These are phyloP conservation scores for Aspergillus hiratsukae DNA, from an alignment of 2,329 filamentous ascomycete genomes.

Conservation along the genomic window DNA sequence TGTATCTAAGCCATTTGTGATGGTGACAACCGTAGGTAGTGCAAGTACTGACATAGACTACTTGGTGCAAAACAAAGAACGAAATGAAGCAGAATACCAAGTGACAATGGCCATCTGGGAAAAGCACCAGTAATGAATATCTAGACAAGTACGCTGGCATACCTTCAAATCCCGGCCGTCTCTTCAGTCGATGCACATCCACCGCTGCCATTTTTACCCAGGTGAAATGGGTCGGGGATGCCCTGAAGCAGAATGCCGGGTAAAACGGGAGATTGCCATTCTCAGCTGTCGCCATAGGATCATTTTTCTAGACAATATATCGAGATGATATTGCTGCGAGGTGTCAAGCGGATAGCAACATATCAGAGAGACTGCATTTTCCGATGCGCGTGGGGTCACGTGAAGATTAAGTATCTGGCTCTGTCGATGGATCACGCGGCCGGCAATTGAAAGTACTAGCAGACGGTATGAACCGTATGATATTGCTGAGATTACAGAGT, in stretches of 20 bases:
- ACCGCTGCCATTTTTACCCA: conserved; percentile 59
- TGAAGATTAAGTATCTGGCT: not conserved
- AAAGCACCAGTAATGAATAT: not conserved
- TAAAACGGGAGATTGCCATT: conserved; percentile 43
- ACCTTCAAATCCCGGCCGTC: conserved; percentile 50
- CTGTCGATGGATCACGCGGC: no score
- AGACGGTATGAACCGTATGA: not conserved
- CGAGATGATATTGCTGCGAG: not conserved
- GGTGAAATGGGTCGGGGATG: conserved; percentile 57
- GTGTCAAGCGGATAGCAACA: not conserved
- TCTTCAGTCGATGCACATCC: conserved; percentile 51
- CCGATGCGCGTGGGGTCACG: not conserved
- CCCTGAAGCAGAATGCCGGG: conserved; percentile 56
- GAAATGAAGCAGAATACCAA: not conserved
- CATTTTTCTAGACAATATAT: conserved; percentile 16
- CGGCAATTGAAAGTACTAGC: no score
- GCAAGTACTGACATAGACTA: not conserved
- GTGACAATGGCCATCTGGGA: not conserved
- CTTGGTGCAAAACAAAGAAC: not conserved
- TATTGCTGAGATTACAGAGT: not conserved
- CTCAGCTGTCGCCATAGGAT: conserved; percentile 21
- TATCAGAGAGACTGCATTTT: not conserved
- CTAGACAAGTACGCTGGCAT: conserved; percentile 12
- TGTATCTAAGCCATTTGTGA: not conserved
- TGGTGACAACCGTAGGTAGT: not conserved